A percentile compares a stretch with the other conserved stretches of the same genome.
phyloP scores from a whole-genome alignment of 75 land plant genomes.

The Larix kaempferi region DNA sequence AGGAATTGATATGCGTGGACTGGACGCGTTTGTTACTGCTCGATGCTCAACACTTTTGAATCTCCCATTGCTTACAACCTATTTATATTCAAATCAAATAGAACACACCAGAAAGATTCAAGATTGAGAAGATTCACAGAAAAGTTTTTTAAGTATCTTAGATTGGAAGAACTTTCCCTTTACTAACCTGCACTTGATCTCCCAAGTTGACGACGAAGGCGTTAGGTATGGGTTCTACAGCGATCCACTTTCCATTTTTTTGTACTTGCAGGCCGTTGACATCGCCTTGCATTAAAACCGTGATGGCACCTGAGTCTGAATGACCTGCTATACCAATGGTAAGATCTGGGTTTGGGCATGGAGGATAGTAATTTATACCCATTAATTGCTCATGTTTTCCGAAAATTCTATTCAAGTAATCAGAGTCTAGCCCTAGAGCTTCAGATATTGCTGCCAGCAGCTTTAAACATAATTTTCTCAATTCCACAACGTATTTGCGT shows the following conservation, averaged over 20 bases:
- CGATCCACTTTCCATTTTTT: slow-evolving; percentile 17
- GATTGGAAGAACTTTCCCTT: not conserved
- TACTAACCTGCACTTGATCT: slow-evolving; percentile 23
- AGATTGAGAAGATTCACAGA: too few relatives aligned
- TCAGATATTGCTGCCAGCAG: slow-evolving; percentile 50
- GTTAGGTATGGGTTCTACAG: slow-evolving; percentile 15
- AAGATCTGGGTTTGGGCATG: slow-evolving; percentile 30
- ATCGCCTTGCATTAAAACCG: slow-evolving; percentile 31
- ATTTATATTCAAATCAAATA: too few relatives aligned
- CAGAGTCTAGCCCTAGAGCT: slow-evolving; percentile 38
- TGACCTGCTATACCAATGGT: slow-evolving; percentile 20
- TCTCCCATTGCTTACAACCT: slow-evolving; percentile 44
- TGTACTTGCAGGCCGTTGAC: slow-evolving; percentile 24
- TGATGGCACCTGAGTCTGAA: slow-evolving; percentile 16
- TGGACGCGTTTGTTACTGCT: slow-evolving; percentile 28
- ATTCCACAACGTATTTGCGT: slow-evolving; percentile 21
- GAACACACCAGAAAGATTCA: too few relatives aligned
- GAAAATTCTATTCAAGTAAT: slow-evolving; percentile 23
- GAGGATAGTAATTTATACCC: slow-evolving; percentile 37
- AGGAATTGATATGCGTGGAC: slow-evolving; percentile 47
- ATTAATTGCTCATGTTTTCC: slow-evolving; percentile 25
- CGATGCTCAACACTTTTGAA: slow-evolving; percentile 54
- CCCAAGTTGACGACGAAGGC: slow-evolving; percentile 24
- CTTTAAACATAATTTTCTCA: slow-evolving; percentile 21
- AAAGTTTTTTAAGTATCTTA: too few relatives aligned